Evolutionary conservation across 2,329 filamentous ascomycete genomes (phyloP), one percentile per base, ranked within the genome.

Genomic region (Fusarium aywerte): DNA sequence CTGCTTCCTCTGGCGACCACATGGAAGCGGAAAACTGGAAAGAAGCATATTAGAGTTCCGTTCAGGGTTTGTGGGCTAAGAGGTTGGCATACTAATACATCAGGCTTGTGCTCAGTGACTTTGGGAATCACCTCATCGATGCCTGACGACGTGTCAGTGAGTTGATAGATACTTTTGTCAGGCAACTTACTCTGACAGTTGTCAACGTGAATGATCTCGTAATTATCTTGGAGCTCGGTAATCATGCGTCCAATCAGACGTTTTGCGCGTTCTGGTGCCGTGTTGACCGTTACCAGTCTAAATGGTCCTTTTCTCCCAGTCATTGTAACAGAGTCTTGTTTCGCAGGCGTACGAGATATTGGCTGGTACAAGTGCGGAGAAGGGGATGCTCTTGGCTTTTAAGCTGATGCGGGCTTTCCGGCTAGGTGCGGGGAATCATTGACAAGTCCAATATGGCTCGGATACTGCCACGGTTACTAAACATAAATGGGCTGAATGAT

Each of bases 81-180:
- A n/a, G 0, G 0, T 1, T 2, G 3, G 35, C 56, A 9, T 5
- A 60, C 58, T 27, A 61, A 16, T 3, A 61, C 58, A 15, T 61
- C 25, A 0, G 58, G 58, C 3, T 45, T 61, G 4, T 61, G 58
- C 13, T 61, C 38, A 4, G 45, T 61, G 4, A 61, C 58, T 23
- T 61, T 61, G 0, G 58, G 58, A 10, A 61, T 25, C 15, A 61
- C 58, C 9, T 61, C 58, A 11, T 61, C 58, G 12, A 61, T 61
- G 10, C 55, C 58, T 61, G 5, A 0, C 0, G 4, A 0, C 4
- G 3, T 4, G 3, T 60, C 13, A 60, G 10, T 7, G 1, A 10
- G 1, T 1, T 9, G 1, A 1, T 10, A 2, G 3, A 4, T 2
- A 7, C 0, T 0, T 4, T 0, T 1, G 0, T 4, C 3, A 1